Evolutionary conservation across 176 grass and related monocot genomes (phyloP).

Genomic region (Carex pumila): DNA sequence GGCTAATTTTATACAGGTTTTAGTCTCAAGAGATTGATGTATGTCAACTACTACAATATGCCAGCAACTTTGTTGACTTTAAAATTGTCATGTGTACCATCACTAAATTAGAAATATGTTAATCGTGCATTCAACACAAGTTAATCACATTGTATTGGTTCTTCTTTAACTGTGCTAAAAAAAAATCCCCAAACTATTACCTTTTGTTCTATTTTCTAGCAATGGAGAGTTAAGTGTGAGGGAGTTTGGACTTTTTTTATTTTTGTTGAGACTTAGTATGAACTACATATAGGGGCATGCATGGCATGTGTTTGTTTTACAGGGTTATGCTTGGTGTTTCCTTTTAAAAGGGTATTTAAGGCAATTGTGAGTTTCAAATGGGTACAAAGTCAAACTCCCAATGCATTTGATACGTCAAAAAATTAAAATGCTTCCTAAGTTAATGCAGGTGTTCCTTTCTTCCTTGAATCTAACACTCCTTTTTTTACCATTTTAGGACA

Average conservation of each 20-base stretch:
- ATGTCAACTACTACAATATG: not conserved
- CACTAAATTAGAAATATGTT: not conserved
- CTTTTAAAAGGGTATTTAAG: not conserved
- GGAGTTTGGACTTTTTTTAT: not conserved
- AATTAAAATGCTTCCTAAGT: not conserved
- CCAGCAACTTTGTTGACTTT: not conserved
- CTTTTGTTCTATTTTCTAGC: not conserved
- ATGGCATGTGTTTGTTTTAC: not conserved
- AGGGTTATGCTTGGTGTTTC: not conserved
- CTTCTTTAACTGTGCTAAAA: not conserved
- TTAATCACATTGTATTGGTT: not conserved
- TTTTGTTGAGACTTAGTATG: not conserved
- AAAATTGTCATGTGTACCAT: not conserved
- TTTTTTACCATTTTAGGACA: conserved; percentile 48
- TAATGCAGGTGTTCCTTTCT: not conserved
- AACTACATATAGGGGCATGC: not conserved
- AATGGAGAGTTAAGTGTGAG: not conserved
- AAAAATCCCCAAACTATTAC: not conserved
- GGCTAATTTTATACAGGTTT: not conserved
- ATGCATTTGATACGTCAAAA: not conserved
- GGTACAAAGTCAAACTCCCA: not conserved
- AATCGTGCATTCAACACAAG: not conserved
- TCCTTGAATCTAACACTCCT: not conserved
- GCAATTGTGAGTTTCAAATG: not conserved
- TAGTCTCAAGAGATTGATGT: not conserved